Evolutionary conservation across 2,329 filamentous ascomycete species (phyloP).

Genomic region (Xylaria sp.): DNA sequence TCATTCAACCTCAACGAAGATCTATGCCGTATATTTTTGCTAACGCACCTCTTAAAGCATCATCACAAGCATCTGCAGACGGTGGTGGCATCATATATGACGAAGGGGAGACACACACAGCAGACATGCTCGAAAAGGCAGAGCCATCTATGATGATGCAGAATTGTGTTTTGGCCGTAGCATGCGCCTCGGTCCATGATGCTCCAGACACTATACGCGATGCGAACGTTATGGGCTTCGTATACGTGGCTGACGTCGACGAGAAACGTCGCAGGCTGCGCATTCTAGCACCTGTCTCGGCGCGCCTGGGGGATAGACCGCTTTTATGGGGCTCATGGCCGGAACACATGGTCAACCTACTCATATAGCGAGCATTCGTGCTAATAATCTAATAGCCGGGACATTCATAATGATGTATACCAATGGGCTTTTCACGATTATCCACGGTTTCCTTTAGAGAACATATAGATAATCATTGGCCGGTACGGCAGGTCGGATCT

Average conservation of each 20-base stretch:
- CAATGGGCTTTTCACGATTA: background rate
- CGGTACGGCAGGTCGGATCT: background rate
- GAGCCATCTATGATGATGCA: conserved; percentile 75
- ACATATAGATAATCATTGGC: background rate
- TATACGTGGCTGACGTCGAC: conserved; percentile 93
- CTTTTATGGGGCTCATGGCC: conserved; percentile 89
- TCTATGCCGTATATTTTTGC: conserved; percentile 4
- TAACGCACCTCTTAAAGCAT: conserved; percentile 16
- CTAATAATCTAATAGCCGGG: background rate
- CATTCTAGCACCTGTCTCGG: conserved; percentile 84
- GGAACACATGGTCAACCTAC: conserved; percentile 81
- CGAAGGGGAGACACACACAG: conserved; percentile 45
- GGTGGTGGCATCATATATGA: conserved; percentile 30
- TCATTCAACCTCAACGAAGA: background rate
- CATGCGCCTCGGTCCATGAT: conserved; percentile 78
- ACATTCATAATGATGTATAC: background rate
- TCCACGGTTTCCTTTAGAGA: background rate
- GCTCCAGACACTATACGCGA: conserved; percentile 78
- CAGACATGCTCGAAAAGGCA: conserved; percentile 67
- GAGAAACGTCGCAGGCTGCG: conserved; percentile 83
- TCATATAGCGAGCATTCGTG: conserved; percentile 51
- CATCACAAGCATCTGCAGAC: conserved; percentile 31
- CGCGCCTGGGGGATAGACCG: conserved; percentile 80
- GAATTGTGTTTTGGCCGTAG: conserved; percentile 86
- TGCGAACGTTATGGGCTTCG: conserved; percentile 88